Evolutionary conservation across 2,329 filamentous ascomycete genomes (phyloP).

Genomic region (Teratosphaeria pseudoeucalypti): DNA sequence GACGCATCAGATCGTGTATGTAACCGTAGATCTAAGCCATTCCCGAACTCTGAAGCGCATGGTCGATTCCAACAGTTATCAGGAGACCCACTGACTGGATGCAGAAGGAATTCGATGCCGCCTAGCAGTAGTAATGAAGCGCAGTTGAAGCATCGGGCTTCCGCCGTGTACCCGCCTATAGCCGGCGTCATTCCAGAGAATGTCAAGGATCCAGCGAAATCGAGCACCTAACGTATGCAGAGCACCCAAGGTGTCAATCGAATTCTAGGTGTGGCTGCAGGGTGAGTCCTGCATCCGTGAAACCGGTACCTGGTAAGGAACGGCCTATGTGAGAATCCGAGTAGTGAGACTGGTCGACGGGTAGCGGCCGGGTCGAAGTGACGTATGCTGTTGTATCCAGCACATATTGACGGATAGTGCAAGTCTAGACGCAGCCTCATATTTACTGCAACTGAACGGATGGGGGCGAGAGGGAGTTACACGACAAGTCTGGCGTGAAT

Average conservation of each 20-base stretch:
- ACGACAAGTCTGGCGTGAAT: not conserved
- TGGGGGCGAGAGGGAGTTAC: not conserved
- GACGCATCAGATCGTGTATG: constrained; percentile 13
- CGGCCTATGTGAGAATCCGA: not conserved
- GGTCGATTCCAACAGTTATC: not conserved
- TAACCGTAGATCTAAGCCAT: constrained; percentile 10
- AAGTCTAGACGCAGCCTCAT: constrained; percentile 4
- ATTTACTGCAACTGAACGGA: not conserved
- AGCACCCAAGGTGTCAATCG: constrained; percentile 11
- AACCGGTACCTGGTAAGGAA: constrained; percentile 17
- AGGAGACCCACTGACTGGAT: constrained; percentile 4
- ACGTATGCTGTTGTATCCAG: constrained; percentile 12
- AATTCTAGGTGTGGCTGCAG: constrained; percentile 23
- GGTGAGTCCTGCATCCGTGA: constrained; percentile 9
- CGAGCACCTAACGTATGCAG: constrained; percentile 4
- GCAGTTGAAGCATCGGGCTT: not conserved
- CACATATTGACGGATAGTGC: constrained; percentile 12
- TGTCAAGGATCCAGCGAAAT: not conserved
- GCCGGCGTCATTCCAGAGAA: not conserved
- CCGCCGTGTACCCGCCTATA: not conserved
- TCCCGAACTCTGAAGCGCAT: constrained; percentile 9
- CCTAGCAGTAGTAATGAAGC: not conserved
- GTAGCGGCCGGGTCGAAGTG: constrained; percentile 19
- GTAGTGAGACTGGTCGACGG: constrained; percentile 8
- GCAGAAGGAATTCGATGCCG: constrained; percentile 7